Base-by-base conservation (phyloP, 805 yeast genomes). In the Clavispora carvajalis region DNA sequence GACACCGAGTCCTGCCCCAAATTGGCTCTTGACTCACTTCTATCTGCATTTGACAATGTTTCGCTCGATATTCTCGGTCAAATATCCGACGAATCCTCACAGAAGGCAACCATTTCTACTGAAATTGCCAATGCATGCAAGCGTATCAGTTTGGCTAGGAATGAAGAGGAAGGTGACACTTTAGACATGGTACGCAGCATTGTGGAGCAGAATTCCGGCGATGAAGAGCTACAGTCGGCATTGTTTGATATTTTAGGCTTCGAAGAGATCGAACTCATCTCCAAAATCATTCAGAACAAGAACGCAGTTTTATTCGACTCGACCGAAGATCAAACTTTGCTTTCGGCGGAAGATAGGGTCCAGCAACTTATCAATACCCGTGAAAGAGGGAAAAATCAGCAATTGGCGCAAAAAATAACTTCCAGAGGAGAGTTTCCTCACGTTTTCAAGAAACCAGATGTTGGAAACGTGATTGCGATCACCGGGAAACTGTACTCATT, bases 201-300 rank as follows among this genome's bases (percentile, higher is more conserved):
- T 1, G 36, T 77, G 3, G 50, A 55, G 2, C 52, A 68, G 0
- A 65, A 65, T 15, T 48, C 63, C 7, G 62, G 71, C 8, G 82
- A 79, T 31, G 84, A 77, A 25, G 79, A 76, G 28, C 53, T 85
- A 10, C 96, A 90, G 54, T 79, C 85, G 5, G 65, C 77, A 6
- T 62, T 93, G 31, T 79, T 87, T 44, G 96, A 89, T 57, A 69
- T 86, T 7, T 59, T 93, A 1, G 99, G 99, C 0, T 84, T 80
- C 51, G 96, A 88, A 19, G 85, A 87, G 55, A 74, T 93, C 45
- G 96, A 88, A 39, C 61, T 90, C 37, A 85, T 90, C 8, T 73
- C 88, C 1, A 74, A 70, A 34, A 62, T 88, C 10, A 58, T 87
- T 4, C 74, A 73, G 38, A 62, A 76, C 37, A 74, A 70, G 50